Evolutionary conservation across 202 grass and related monocot genomes (phyloP).

Genomic region (Brachypodium distachyon): DNA sequence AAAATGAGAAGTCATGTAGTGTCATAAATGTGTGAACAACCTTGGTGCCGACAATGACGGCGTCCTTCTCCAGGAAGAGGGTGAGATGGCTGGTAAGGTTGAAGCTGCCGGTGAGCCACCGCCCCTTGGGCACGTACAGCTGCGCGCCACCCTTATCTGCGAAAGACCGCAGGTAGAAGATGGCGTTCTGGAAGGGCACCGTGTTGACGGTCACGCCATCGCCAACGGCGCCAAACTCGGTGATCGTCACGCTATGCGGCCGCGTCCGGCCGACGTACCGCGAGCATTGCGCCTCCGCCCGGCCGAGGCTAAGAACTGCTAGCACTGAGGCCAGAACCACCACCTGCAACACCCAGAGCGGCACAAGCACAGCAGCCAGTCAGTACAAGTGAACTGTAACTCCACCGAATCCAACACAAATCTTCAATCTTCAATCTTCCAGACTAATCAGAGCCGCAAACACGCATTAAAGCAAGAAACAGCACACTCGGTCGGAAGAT

Average conservation of each 20-base stretch:
- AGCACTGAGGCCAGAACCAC: slow-evolving; percentile 35
- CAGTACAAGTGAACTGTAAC: not conserved
- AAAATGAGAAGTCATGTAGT: not conserved
- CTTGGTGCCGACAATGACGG: slow-evolving; percentile 61
- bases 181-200: slow-evolving; percentile 83
- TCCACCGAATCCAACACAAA: slow-evolving; percentile 1
- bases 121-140: slow-evolving; percentile 82
- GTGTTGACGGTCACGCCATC: slow-evolving; percentile 80
- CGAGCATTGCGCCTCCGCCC: not conserved
- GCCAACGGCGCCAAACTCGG: slow-evolving; percentile 84
- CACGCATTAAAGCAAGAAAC: not conserved
- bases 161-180: slow-evolving; percentile 88
- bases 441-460: not conserved
- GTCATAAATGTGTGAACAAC: slow-evolving; percentile 7
- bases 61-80: slow-evolving; percentile 75
- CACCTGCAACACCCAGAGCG: slow-evolving; percentile 39
- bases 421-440: not conserved
- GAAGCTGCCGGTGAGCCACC: slow-evolving; percentile 92
- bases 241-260: slow-evolving; percentile 80
- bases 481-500: slow-evolving; percentile 8
- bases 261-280: not conserved
- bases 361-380: not conserved
- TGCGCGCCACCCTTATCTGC: slow-evolving; percentile 93
- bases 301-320: not conserved
- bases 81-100: slow-evolving; percentile 87